Evolutionary conservation across 495 filamentous ascomycete species (phyloP), one percentile per base, ranked within the genome.

Genomic region (Acidiella bohemica): DNA sequence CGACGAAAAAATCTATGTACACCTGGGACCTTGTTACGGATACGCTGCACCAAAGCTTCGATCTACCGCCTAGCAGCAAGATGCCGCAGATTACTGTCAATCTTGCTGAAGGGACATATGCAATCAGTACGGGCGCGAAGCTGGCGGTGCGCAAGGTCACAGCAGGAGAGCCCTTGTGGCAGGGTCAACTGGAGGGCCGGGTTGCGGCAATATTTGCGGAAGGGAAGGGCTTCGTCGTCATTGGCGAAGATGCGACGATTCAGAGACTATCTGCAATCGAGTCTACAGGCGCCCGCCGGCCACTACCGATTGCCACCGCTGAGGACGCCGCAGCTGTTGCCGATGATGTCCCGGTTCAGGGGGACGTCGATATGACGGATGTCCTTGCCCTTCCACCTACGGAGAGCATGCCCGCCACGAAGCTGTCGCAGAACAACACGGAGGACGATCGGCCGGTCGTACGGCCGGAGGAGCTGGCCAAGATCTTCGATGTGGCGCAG

Each of bases 401-500:
- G n/a, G n/a, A n/a, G n/a, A n/a, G n/a, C n/a, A n/a, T n/a, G n/a
- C n/a, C n/a, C n/a, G n/a, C n/a, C n/a, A n/a, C n/a, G n/a, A n/a
- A n/a, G n/a, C n/a, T n/a, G n/a, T n/a, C n/a, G n/a, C n/a, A n/a
- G 31, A 36, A 37, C 4, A 43, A 55, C 28, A 56, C 64, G 25
- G 61, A 58, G 35, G 54, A 64, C 16, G 62, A 67, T 22, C 54
- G 62, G 9, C 69, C 66, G 2, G 67, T 79, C 17, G 68, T 81
- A 17, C 62, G 75, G 21, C 66, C 67, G 28, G 76, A 83, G 50
- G 73, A 72, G 44, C 60, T 94, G 34, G 69, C 79, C 10, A 67
- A 72, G 44, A 68, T 92, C 7, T 90, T 93, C 56, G 76, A 84
- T 40, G 67, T 70, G 23, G 76, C 71, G 1, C 78, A 81, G 18